Percentiles rank a stretch among this genome's conserved stretches.
These are phyloP conservation scores for Botryotinia convoluta DNA, from an alignment of 2,329 filamentous ascomycete genomes.

Conservation along the genomic window DNA sequence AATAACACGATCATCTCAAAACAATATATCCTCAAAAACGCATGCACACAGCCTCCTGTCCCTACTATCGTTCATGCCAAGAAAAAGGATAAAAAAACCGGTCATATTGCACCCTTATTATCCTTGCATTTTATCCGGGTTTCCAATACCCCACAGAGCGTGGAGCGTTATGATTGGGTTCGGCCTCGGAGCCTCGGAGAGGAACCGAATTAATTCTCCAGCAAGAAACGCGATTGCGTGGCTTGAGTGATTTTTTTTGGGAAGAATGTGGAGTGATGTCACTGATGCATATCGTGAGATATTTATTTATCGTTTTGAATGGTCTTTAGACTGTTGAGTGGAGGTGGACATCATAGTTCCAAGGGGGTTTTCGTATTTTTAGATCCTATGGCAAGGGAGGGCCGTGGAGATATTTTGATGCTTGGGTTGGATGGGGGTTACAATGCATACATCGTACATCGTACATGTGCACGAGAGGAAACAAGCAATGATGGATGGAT, in stretches of 20 bases:
- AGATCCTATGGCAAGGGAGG: not conserved
- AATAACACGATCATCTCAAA: not conserved
- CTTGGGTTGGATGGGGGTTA: not conserved
- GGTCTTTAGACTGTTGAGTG: not conserved
- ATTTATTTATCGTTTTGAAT: not conserved
- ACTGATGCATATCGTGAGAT: constrained; percentile 4
- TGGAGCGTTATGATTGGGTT: constrained; percentile 3
- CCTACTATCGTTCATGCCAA: constrained; percentile 1
- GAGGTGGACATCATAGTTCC: not conserved
- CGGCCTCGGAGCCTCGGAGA: not conserved
- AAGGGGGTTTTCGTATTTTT: not conserved
- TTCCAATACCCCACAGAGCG: not conserved
- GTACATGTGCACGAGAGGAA: not conserved
- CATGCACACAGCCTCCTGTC: constrained; percentile 9
- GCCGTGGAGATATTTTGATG: not conserved
- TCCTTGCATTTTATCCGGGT: constrained; percentile 2
- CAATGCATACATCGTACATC: not conserved
- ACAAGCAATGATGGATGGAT: not conserved
- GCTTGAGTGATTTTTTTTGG: not conserved
- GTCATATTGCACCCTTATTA: not conserved
- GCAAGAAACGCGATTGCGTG: not conserved
- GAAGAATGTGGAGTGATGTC: constrained; percentile 1
- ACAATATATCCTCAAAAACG: constrained; percentile 5
- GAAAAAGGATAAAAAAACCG: not conserved
- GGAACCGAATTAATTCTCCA: not conserved